These are phyloP conservation scores for Talaromyces trachyspermus DNA, from an alignment of 495 filamentous ascomycete species.

Conservation along the genomic window DNA sequence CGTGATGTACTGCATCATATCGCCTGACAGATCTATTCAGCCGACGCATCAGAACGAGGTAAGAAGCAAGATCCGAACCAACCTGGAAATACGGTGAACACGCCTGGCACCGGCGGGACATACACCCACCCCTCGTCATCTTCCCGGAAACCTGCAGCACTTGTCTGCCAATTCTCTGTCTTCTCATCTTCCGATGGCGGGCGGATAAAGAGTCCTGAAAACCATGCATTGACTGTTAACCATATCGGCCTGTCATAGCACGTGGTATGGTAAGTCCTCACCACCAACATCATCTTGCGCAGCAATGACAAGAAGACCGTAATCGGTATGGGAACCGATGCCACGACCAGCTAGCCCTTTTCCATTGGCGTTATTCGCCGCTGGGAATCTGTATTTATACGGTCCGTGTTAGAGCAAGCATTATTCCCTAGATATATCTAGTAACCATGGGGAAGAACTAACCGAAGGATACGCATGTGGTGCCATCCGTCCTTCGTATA, in stretches of 20 bases:
- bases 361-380: slow-evolving; percentile 31
- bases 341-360: slow-evolving; percentile 37
- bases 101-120: slow-evolving; percentile 28
- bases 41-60: no score
- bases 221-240: no score
- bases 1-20: slow-evolving; percentile 43
- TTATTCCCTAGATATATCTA: not conserved
- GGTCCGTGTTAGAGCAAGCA: not conserved
- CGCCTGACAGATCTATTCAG: slow-evolving; percentile 27
- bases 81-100: slow-evolving; percentile 39
- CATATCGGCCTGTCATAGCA: no score
- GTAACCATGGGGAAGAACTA: no score
- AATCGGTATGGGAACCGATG: slow-evolving; percentile 41
- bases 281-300: slow-evolving; percentile 38
- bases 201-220: slow-evolving; percentile 30
- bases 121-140: slow-evolving; percentile 36
- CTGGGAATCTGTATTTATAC: slow-evolving; percentile 23
- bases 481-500: slow-evolving; percentile 40
- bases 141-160: slow-evolving; percentile 33
- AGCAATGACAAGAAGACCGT: slow-evolving; percentile 37
- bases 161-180: slow-evolving; percentile 36
- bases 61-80: slow-evolving; percentile 3
- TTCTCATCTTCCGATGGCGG: slow-evolving; percentile 25
- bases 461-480: slow-evolving; percentile 32
- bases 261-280: slow-evolving; percentile 7